Base-by-base conservation (phyloP, 345 rosid genomes). In the Citrus australasica region DNA sequence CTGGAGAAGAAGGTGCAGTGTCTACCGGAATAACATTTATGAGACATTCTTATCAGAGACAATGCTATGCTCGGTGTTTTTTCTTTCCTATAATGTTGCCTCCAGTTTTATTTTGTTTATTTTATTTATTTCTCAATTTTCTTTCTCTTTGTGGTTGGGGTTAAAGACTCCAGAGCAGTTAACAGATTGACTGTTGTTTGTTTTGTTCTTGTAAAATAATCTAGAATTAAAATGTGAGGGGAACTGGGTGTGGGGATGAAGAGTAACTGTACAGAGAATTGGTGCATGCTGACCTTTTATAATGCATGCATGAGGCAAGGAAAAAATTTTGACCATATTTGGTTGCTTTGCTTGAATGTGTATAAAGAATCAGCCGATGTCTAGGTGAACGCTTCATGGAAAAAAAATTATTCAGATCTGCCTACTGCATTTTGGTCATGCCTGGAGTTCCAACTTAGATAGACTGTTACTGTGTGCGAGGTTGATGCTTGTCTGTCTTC, bases 1-100 rank as follows among this genome's bases (percentile, higher is more conserved):
- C 83, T 96, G 58, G 98, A 96, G 87, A 96, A 92, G 85, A 89
- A 87, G 84, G 90, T 96, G 67, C 90, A 80, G 62, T 67, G 2
- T 74, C 53, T 40, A 61, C 78, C 75, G 38, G 88, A 86, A 68
- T 78, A 81, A 51, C 48, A 21, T 27, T 21, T 9, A 1, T 76
- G 27, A 67, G 32, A 0, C 33, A 25, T 25, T 73, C n/a, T 56
- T 32, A 28, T 66, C 71, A 5, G 72, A 69, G 59, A 48, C 32
- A 8, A 2, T 30, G 22, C 32, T 69, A 68, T 63, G 24, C 37
- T 17, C 56, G 13, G 68, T 63, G 33, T 21, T 33, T 14, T 19
- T 9, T 2, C 24, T 55, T 67, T 55, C 28, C 67, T 74, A 69
- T 62, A 79, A 74, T 69, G 22, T 32, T 55, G 82, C 76, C 60